phyloP scores from a whole-genome alignment of 306 rosid species.

The Quercus suber region DNA sequence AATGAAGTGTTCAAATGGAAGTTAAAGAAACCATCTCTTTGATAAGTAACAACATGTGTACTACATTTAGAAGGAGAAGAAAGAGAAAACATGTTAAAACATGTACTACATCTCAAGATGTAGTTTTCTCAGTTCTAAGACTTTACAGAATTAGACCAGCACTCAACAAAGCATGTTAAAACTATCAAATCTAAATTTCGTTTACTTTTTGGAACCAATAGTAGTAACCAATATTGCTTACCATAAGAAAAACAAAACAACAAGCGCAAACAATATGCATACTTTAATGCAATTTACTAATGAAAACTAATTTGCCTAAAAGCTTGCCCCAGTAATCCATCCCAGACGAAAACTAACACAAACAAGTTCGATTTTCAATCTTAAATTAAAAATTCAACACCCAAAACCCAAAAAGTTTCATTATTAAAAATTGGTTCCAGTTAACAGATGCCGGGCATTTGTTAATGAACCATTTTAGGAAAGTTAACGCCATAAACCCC shows the following conservation, averaged over 20 bases:
- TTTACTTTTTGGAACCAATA: background rate
- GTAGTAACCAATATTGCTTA: background rate
- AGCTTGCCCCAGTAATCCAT: background rate
- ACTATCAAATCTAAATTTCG: background rate
- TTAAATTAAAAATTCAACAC: background rate
- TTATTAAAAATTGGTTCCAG: too few species aligned
- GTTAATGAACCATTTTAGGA: too few species aligned
- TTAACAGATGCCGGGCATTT: too few species aligned
- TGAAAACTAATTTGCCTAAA: too few species aligned
- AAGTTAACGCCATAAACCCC: background rate
- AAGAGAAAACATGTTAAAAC: background rate
- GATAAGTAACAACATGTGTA: background rate
- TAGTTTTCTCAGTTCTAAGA: background rate
- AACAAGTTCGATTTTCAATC: background rate
- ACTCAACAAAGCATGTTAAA: background rate
- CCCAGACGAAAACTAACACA: background rate
- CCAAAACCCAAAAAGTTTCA: background rate
- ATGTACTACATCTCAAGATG: background rate
- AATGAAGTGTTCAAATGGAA: background rate
- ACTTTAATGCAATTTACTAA: background rate
- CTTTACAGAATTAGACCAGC: background rate
- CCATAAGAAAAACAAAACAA: background rate
- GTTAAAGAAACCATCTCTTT: background rate
- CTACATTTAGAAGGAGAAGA: background rate
- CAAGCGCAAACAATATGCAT: background rate